These are phyloP conservation scores for Wickerhamiella slavikovae DNA, from an alignment of 805 yeast genomes.

Conservation along the genomic window DNA sequence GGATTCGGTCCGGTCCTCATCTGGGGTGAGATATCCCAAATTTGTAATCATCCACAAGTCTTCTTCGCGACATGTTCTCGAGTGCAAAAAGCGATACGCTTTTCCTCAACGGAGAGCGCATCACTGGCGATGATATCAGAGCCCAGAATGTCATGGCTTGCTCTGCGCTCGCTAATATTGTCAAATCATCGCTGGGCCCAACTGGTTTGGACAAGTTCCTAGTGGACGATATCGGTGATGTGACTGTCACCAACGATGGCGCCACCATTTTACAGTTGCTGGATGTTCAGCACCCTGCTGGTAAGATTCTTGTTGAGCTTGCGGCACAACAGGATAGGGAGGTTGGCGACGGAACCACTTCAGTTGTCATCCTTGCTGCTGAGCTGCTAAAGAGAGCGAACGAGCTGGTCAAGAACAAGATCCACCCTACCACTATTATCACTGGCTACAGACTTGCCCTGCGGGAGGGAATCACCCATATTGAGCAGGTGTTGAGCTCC, in stretches of 20 bases:
- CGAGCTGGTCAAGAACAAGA: slow-evolving; percentile 77
- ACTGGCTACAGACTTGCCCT: slow-evolving; percentile 90
- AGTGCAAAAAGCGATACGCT: slow-evolving; percentile 37
- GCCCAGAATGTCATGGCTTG: slow-evolving; percentile 90
- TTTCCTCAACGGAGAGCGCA: slow-evolving; percentile 87
- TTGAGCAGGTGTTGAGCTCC: slow-evolving; percentile 64
- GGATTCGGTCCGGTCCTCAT: no score
- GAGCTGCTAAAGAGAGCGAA: slow-evolving; percentile 84
- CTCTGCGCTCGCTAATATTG: slow-evolving; percentile 61
- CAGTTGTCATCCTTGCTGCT: slow-evolving; percentile 89
- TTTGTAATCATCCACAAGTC: no score
- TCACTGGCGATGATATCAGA: slow-evolving; percentile 90
- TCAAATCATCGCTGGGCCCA: slow-evolving; percentile 89
- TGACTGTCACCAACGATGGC: slow-evolving; percentile 96
- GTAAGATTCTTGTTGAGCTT: slow-evolving; percentile 84
- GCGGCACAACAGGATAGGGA: slow-evolving; percentile 99
- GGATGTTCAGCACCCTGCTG: slow-evolving; percentile 98
- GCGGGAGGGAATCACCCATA: slow-evolving; percentile 73
- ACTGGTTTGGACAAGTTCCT: slow-evolving; percentile 97
- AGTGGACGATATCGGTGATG: slow-evolving; percentile 98
- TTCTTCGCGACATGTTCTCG: slow-evolving; percentile 6
- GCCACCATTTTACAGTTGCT: slow-evolving; percentile 80
- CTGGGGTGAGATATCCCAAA: no score
- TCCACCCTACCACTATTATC: slow-evolving; percentile 95
- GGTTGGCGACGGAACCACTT: slow-evolving; percentile 96